Percentiles rank a stretch among this genome's conserved stretches.
Evolutionary conservation across 768 basidiomycete species (phyloP).

Genomic region (Phlebiopsis flavidoalba): DNA sequence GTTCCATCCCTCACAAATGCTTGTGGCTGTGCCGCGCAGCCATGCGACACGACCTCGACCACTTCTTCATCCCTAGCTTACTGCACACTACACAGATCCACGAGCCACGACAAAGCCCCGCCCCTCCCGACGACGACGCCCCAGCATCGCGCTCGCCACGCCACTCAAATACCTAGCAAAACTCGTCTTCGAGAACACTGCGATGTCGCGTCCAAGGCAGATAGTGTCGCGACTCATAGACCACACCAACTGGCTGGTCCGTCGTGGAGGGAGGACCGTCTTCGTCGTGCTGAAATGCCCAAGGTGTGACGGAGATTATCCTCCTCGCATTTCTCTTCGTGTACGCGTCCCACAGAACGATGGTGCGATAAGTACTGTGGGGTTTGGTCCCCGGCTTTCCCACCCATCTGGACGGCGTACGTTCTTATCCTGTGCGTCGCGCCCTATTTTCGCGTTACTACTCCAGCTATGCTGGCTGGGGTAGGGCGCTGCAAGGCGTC

Average conservation of each 20-base stretch:
- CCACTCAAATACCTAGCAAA: too few relatives aligned
- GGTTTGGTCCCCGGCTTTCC: slow-evolving; percentile 6
- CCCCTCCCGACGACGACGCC: too few relatives aligned
- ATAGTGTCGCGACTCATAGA: not conserved
- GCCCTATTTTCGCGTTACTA: slow-evolving; percentile 6
- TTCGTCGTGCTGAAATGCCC: not conserved
- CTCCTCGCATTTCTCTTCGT: not conserved
- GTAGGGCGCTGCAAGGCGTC: not conserved
- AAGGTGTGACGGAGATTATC: slow-evolving; percentile 1
- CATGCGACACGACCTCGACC: too few relatives aligned
- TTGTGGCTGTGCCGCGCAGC: too few relatives aligned
- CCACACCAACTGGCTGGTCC: not conserved
- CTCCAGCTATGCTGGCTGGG: slow-evolving; percentile 7
- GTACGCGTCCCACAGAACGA: not conserved
- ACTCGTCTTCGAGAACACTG: not conserved
- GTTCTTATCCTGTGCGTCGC: slow-evolving; percentile 5
- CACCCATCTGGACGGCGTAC: slow-evolving; percentile 5
- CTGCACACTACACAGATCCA: not conserved
- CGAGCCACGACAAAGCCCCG: not conserved
- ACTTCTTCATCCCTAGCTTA: too few relatives aligned
- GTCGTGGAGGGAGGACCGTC: not conserved
- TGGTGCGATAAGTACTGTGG: slow-evolving; percentile 9
- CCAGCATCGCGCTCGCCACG: too few relatives aligned
- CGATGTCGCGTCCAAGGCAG: not conserved
- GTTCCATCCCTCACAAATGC: not conserved